These are phyloP conservation scores for Neurospora sp. DNA, from an alignment of 495 filamentous ascomycete genomes.

Conservation along the genomic window DNA sequence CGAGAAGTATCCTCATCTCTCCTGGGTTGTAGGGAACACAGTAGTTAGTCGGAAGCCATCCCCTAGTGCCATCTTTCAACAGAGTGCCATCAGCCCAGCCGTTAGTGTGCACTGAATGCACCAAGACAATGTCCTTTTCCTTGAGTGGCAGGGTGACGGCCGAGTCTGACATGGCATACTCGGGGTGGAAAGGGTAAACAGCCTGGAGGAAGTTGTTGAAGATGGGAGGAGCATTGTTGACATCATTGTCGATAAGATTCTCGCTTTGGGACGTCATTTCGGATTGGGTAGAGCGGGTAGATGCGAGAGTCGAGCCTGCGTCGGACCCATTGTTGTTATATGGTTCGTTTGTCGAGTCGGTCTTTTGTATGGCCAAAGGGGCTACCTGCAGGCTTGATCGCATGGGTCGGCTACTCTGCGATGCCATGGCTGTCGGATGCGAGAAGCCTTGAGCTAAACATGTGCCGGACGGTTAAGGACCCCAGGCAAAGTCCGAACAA, in stretches of 20 bases:
- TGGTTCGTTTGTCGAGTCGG: constrained; percentile 1
- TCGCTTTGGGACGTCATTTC: constrained; percentile 61
- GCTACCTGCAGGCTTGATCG: constrained; percentile 60
- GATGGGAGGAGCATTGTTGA: constrained; percentile 37
- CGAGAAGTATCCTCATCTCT: constrained; percentile 73
- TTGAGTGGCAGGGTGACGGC: constrained; percentile 84
- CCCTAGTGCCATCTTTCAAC: constrained; percentile 73
- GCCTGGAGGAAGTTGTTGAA: constrained; percentile 95
- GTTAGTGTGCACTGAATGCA: constrained; percentile 96
- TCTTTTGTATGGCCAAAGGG: constrained; percentile 64
- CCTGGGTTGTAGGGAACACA: constrained; percentile 89
- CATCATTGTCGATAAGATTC: neutral
- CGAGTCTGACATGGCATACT: constrained; percentile 52
- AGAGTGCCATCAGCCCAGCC: constrained; percentile 99
- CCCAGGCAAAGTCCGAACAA: neutral
- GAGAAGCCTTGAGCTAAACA: constrained; percentile 22
- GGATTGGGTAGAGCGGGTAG: constrained; percentile 34
- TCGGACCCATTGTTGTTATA: constrained; percentile 29
- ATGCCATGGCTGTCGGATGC: constrained; percentile 33
- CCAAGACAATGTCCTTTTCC: constrained; percentile 82
- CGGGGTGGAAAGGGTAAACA: constrained; percentile 88
- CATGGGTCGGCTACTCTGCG: constrained; percentile 39
- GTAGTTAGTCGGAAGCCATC: constrained; percentile 98
- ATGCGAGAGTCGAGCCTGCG: constrained; percentile 24
- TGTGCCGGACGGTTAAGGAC: constrained; percentile 15